Evolutionary conservation across 2,329 filamentous ascomycete species (phyloP), one percentile per base, ranked within the genome.

Genomic region (Colletotrichum agaves): DNA sequence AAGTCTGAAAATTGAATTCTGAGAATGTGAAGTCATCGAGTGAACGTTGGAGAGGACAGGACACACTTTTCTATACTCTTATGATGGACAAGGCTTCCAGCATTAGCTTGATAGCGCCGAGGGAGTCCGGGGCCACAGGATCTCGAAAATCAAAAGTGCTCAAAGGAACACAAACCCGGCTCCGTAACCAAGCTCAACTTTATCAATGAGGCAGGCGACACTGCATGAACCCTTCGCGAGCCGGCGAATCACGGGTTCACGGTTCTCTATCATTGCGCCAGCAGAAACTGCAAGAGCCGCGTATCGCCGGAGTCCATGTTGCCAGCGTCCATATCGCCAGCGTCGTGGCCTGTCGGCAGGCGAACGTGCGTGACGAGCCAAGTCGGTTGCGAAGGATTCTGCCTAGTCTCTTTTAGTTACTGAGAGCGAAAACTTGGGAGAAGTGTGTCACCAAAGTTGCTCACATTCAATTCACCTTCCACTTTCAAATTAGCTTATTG

Each of bases 161-260:
- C 10, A 19, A 5, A 56, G 52, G 47, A 67, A 27, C 27, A n/a
- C 12, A 7, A 64, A 41, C 47, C 55, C 23, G 57, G 61, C 23
- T 17, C 35, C n/a, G 21, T 64, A 15, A 43, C 37, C 27, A 19
- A 35, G 4, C 23, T 27, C 23, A 27, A 5, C 23, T 12, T 11
- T 27, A 52, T 62, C 11, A 62, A 69, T 50, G 35, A 61, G 63
- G 62, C 66, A 69, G 66, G 66, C 67, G 39, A 11, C 43, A 69
- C 23, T 37, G 17, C 4, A 41, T 52, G 39, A 37, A 21, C 15
- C 23, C 6, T 35, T 49, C 31, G n/a, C 37, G 41, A 58, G 19
- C 46, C 21, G 53, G 31, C 33, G 31, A 27, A 60, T 67, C 19
- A 13, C 46, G 2, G 23, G 31, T 59, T 67, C 19, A n/a, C 46